Base-by-base conservation (phyloP, 1,139 yeast species). In the Saccharomyces hybrid region DNA sequence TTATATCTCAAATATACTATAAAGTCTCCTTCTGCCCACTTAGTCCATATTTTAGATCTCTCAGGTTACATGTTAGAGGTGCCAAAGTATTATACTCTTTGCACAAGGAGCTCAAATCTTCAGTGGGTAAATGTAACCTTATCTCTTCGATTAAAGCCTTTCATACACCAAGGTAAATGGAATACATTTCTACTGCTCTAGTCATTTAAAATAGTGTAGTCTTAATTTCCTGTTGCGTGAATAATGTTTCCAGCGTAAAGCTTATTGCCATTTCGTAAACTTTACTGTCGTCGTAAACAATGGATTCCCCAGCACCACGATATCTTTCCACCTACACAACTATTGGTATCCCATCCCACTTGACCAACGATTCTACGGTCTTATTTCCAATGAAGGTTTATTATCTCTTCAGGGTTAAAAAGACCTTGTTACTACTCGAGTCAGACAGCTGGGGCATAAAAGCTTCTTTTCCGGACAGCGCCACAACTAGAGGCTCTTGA, bases 91-190 rank as follows among this genome's bases (percentile, higher is more conserved):
- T 42, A 11, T 44, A 44, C n/a, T 42, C 24, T 21, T 44, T 12
- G 21, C 44, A 50, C 24, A 29, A 31, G 12, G 3, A 11, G 29
- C 24, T 19, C 32, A 50, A 12, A 14, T 42, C 48, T 12, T 50
- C 31, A 21, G 16, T 8, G 8, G 24, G 29, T 3, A 50, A 26
- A 12, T 42, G 31, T 12, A n/a, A n/a, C 31, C 42, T 21, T 7
- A 16, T 16, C 12, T 50, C 49, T n/a, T 24, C 42, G 9, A 50
- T 14, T 4, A 4, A 42, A 21, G 8, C 49, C 49, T 50, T 42
- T 42, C 3, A 44, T 42, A 14, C 44, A 29, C 49, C 52, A 44
- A 11, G 44, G 49, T 4, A 50, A 29, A 16, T 50, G 29, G 24
- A 24, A 42, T 28, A 48, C n/a, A 27, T 42, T 50, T 19, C 11